These are phyloP conservation scores for Galerina marginata DNA, from an alignment of 768 basidiomycete genomes.

Conservation along the genomic window DNA sequence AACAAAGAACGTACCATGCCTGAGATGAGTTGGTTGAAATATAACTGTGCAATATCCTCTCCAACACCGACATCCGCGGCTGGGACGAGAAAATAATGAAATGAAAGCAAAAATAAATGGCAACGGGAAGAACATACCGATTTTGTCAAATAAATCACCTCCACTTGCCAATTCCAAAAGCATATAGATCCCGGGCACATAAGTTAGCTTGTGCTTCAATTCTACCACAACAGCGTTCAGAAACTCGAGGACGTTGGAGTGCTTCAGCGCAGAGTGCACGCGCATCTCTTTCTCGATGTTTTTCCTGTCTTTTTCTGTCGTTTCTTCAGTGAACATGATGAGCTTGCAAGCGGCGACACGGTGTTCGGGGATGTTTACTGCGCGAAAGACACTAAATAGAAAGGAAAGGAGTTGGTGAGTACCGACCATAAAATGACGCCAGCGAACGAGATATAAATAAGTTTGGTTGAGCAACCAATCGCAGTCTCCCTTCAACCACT, in stretches of 20 bases:
- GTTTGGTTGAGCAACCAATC: too few relatives aligned
- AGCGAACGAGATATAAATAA: too few relatives aligned
- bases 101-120: neutral
- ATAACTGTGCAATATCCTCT: conserved; percentile 88
- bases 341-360: conserved; percentile 89
- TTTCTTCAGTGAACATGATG: conserved; percentile 64
- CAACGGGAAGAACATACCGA: conserved; percentile 60
- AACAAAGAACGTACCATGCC: conserved; percentile 70
- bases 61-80: conserved; percentile 90
- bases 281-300: conserved; percentile 91
- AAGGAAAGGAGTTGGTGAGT: neutral
- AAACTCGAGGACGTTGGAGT: conserved; percentile 83
- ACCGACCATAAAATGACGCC: too few relatives aligned
- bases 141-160: conserved; percentile 98
- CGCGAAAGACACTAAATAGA: conserved; percentile 74
- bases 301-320: conserved; percentile 75
- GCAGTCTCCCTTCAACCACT: too few relatives aligned
- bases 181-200: conserved; percentile 88
- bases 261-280: conserved; percentile 82
- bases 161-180: conserved; percentile 90
- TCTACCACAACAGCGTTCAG: conserved; percentile 80
- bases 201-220: conserved; percentile 55
- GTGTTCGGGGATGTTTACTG: conserved; percentile 69
- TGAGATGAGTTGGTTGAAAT: conserved; percentile 83
- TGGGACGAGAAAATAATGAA: conserved; percentile 33